Conservation (phyloP, 352 stramenopile species). For the Blastocystis sp. region DNA sequence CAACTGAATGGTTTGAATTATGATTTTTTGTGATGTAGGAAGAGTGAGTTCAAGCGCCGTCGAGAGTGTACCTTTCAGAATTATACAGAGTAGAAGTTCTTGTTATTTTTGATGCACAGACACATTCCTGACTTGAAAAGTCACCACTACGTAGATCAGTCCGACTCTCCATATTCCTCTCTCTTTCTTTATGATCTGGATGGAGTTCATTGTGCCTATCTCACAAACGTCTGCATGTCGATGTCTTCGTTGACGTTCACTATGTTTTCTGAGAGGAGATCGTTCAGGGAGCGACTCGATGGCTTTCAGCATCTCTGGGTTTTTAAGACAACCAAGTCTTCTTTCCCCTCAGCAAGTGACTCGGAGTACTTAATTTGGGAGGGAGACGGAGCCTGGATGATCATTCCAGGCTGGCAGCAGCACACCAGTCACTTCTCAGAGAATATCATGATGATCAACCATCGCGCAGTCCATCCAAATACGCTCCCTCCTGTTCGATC, state of each 20-base stretch:
- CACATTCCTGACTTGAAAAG: background rate
- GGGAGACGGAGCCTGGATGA: constrained; percentile 44
- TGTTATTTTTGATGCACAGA: background rate
- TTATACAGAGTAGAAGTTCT: background rate
- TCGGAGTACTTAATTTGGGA: background rate
- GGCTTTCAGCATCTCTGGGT: constrained; percentile 38
- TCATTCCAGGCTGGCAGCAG: constrained; percentile 49
- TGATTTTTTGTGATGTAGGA: background rate
- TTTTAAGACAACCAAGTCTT: background rate
- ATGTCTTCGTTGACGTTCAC: background rate
- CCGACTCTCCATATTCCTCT: background rate
- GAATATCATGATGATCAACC: constrained; percentile 59
- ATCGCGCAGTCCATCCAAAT: constrained; percentile 5
- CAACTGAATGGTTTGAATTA: background rate
- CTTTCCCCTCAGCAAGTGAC: background rate
- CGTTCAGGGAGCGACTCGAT: background rate
- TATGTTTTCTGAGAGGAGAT: background rate
- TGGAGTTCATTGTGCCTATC: constrained; percentile 18
- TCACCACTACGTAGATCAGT: background rate
- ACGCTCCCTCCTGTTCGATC: background rate
- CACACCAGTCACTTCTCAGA: constrained; percentile 56
- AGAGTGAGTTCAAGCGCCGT: background rate
- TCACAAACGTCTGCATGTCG: background rate
- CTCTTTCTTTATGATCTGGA: background rate
- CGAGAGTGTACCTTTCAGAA: constrained; percentile 17